A percentile compares a stretch with the other conserved stretches of the same genome.
These are phyloP conservation scores for Pichia norvegensis DNA, from an alignment of 1,139 yeast genomes.

Conservation along the genomic window DNA sequence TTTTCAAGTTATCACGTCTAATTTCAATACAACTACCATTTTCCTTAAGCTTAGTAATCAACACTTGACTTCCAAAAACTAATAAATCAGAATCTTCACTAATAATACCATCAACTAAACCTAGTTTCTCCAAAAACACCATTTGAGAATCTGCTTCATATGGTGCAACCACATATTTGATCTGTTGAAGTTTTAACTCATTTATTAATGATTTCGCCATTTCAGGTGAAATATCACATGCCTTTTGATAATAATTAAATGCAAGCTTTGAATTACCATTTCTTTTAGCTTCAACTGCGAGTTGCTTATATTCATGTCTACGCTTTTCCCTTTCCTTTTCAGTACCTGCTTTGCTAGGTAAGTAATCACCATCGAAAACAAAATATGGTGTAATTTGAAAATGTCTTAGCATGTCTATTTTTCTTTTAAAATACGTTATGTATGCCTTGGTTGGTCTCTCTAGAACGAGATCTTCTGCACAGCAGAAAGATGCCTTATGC, in stretches of 20 bases:
- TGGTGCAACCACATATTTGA: slow-evolving; percentile 87
- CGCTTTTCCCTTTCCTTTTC: slow-evolving; percentile 54
- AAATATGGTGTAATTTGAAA: slow-evolving; percentile 76
- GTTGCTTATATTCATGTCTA: slow-evolving; percentile 49
- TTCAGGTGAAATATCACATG: slow-evolving; percentile 80
- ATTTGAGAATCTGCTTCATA: slow-evolving; percentile 98
- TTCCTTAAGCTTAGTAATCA: slow-evolving; percentile 78
- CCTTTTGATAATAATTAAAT: slow-evolving; percentile 61
- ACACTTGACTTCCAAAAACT: slow-evolving; percentile 71
- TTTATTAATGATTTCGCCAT: slow-evolving; percentile 87
- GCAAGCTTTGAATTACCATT: slow-evolving; percentile 56
- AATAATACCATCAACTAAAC: slow-evolving; percentile 74
- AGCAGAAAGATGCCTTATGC: slow-evolving; percentile 74
- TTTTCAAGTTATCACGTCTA: slow-evolving; percentile 42
- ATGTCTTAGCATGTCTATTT: slow-evolving; percentile 54
- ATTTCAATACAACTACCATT: slow-evolving; percentile 71
- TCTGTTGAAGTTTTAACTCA: slow-evolving; percentile 49
- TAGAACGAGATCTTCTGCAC: slow-evolving; percentile 76
- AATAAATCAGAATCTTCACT: slow-evolving; percentile 93
- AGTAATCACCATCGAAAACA: slow-evolving; percentile 88
- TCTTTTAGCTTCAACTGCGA: slow-evolving; percentile 43
- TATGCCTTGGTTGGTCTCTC: slow-evolving; percentile 65
- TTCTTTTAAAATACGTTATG: slow-evolving; percentile 50
- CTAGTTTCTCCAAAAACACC: slow-evolving; percentile 76
- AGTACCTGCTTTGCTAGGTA: slow-evolving; percentile 73